These are phyloP conservation scores for Cutaneotrichosporon spelunceum DNA, from an alignment of 1,284 basidiomycete species.

Conservation along the genomic window DNA sequence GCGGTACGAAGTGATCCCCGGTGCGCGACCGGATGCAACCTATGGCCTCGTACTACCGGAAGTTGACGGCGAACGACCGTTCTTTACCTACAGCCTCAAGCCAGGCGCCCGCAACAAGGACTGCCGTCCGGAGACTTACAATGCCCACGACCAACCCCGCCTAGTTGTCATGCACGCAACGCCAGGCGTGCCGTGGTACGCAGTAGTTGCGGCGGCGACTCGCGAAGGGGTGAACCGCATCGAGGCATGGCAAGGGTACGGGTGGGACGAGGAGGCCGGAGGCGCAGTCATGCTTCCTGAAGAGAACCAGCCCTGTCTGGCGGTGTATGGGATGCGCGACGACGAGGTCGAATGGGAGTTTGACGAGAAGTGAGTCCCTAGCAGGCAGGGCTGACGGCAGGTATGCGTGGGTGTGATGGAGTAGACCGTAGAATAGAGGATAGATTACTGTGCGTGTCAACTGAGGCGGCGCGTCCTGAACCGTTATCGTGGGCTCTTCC, in stretches of 20 bases:
- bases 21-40: background rate
- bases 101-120: background rate
- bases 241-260: conserved; percentile 14
- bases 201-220: conserved; percentile 16
- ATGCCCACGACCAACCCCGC: background rate
- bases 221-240: conserved; percentile 8
- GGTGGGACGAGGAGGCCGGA: conserved; percentile 14
- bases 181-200: conserved; percentile 9
- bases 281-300: conserved; percentile 1
- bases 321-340: conserved; percentile 14
- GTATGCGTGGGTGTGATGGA: conserved; percentile 17
- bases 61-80: conserved; percentile 2
- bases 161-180: conserved; percentile 8
- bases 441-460: background rate
- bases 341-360: conserved; percentile 20
- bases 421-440: background rate
- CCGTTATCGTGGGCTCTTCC: too few species aligned
- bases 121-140: background rate
- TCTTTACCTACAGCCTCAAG: conserved; percentile 12
- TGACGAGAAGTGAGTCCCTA: conserved; percentile 13
- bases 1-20: conserved; percentile 11
- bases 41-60: conserved; percentile 12
- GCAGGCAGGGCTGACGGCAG: conserved; percentile 7
- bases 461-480: too few species aligned
- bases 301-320: conserved; percentile 14